Base-by-base conservation (phyloP, 495 filamentous ascomycete species). In the Penicillium goetzii region DNA sequence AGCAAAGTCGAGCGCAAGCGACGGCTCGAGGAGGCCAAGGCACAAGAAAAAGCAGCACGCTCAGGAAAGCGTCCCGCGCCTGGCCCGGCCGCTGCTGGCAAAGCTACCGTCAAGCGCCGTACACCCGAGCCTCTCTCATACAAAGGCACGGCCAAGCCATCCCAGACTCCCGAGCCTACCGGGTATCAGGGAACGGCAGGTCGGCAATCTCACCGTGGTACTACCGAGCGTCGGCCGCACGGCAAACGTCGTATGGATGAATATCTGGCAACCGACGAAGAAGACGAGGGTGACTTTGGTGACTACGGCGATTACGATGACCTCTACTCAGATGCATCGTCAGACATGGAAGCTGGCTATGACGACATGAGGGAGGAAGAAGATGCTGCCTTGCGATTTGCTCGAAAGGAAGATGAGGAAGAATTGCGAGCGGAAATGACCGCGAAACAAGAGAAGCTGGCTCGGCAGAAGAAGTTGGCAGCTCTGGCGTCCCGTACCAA, bases 321-420 rank as follows among this genome's bases (percentile, higher is more conserved):
- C 54, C 81, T 81, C 56, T 85, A 79, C 23, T 85, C 81, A 0
- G 86, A 88, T 33, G 79, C 54, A 17, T 85, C 81, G 3, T 87
- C 85, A 14, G 88, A 87, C 61, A 90, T 90, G 88, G 88, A 90
- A 70, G 88, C 83, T 59, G 86, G 83, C 14, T 74, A 83, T 25
- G 81, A 81, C 51, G 87, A 88, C 63, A 72, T 89, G 50, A 83
- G 85, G 62, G 66, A 80, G 6, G 88, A 90, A 72, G 88, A 90
- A 73, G 72, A 67, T 8, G 60, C 62, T 9, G 84, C 86, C 19
- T 64, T 85, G 49, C 72, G 70, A 47, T 71, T 62, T 19, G 88
- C 87, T 7, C 78, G 77, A 50, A 78, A 77, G 66, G 88, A 89
- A 66, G 88, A 90, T 61, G 84, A 85, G 62, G 79, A 84, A 71